phyloP scores from a whole-genome alignment of 495 filamentous ascomycete species.

The Daldinia bambusicola region DNA sequence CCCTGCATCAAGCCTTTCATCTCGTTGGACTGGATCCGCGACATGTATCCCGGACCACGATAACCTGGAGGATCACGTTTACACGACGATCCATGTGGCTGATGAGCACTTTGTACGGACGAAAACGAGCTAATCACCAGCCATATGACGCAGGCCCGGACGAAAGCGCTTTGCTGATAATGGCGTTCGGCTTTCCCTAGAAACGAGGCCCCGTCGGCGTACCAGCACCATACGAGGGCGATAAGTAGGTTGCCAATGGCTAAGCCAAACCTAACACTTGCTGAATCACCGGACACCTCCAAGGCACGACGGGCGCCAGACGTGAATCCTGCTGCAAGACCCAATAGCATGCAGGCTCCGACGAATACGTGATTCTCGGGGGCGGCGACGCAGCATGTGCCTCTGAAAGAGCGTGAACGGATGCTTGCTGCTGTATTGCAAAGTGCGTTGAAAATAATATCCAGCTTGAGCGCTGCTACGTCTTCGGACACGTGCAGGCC shows the following conservation, averaged over 20 bases:
- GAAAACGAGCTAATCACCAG: slow-evolving; percentile 53
- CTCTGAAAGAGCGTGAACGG: slow-evolving; percentile 59
- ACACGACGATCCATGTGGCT: slow-evolving; percentile 4
- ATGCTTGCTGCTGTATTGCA: slow-evolving; percentile 62
- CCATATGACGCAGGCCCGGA: slow-evolving; percentile 47
- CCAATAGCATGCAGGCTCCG: slow-evolving; percentile 40
- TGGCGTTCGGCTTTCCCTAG: slow-evolving; percentile 68
- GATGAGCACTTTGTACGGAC: slow-evolving; percentile 44
- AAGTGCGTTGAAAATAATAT: slow-evolving; percentile 66
- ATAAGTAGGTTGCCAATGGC: slow-evolving; percentile 48
- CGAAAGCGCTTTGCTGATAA: slow-evolving; percentile 55
- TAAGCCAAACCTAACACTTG: slow-evolving; percentile 2
- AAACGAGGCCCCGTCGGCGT: slow-evolving; percentile 65
- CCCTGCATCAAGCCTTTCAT: slow-evolving; percentile 75
- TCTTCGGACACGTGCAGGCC: slow-evolving; percentile 64
- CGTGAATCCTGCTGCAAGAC: slow-evolving; percentile 22
- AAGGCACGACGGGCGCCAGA: neutral
- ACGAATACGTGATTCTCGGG: slow-evolving; percentile 48
- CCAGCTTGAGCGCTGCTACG: slow-evolving; percentile 60
- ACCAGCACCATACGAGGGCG: slow-evolving; percentile 62
- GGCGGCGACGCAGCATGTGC: slow-evolving; percentile 68
- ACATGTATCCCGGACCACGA: slow-evolving; percentile 55
- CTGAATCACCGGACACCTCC: neutral
- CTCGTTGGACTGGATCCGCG: slow-evolving; percentile 67
- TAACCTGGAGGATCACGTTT: slow-evolving; percentile 24